These are phyloP conservation scores for Trichophyton verrucosum DNA, from an alignment of 2,329 filamentous ascomycete genomes.

Conservation along the genomic window DNA sequence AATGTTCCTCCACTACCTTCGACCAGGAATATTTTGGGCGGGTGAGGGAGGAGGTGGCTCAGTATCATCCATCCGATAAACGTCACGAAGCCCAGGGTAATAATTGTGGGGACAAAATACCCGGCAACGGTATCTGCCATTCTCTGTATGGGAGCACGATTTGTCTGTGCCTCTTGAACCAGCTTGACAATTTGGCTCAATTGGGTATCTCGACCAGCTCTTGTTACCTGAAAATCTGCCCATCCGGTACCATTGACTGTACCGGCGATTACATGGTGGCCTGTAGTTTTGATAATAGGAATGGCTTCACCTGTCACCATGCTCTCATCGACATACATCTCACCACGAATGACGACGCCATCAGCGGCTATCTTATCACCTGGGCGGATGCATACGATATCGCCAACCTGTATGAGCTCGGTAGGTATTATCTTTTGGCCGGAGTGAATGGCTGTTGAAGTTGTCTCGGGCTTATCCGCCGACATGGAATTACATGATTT, in stretches of 20 bases:
- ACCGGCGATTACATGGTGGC: slow-evolving; percentile 70
- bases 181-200: slow-evolving; percentile 95
- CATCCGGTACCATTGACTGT: slow-evolving; percentile 92
- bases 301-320: slow-evolving; percentile 98
- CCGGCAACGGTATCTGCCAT: slow-evolving; percentile 84
- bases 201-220: slow-evolving; percentile 88
- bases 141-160: slow-evolving; percentile 82
- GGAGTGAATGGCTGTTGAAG: slow-evolving; percentile 32
- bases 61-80: slow-evolving; percentile 92
- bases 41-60: slow-evolving; percentile 69
- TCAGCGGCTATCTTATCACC: slow-evolving; percentile 96
- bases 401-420: slow-evolving; percentile 84
- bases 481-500: slow-evolving; percentile 6
- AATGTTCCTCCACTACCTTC: slow-evolving; percentile 75
- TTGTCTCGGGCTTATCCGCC: slow-evolving; percentile 10
- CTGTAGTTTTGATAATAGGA: slow-evolving; percentile 80
- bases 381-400: slow-evolving; percentile 82
- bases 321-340: slow-evolving; percentile 91
- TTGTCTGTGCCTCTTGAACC: slow-evolving; percentile 96
- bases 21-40: slow-evolving; percentile 77
- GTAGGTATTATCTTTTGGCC: slow-evolving; percentile 83
- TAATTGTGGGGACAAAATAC: slow-evolving; percentile 84
- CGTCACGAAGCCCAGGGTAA: slow-evolving; percentile 69
- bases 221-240: slow-evolving; percentile 81
- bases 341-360: slow-evolving; percentile 71